Percentiles rank a stretch among this genome's conserved stretches.
phyloP scores from a whole-genome alignment of 1,139 yeast species.

The Kurtzmaniella natalensis region DNA sequence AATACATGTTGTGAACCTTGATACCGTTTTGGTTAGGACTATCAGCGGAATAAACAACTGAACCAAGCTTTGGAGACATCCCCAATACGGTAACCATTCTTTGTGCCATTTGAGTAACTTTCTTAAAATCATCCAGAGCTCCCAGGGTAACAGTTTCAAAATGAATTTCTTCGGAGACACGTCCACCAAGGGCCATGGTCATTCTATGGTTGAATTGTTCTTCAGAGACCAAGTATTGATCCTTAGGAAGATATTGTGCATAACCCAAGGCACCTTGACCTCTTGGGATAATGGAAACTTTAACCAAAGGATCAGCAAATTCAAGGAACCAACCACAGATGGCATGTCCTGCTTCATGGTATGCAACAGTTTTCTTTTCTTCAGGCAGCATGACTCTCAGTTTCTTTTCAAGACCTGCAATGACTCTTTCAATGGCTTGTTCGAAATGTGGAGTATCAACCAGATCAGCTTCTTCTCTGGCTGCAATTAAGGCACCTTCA shows the following conservation, averaged over 20 bases:
- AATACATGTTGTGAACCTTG: slow-evolving; percentile 64
- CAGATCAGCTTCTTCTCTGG: slow-evolving; percentile 54
- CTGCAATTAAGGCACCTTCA: slow-evolving; percentile 81
- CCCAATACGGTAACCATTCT: slow-evolving; percentile 75
- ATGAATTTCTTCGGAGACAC: slow-evolving; percentile 75
- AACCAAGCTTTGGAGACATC: slow-evolving; percentile 69
- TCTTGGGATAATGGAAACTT: slow-evolving; percentile 78
- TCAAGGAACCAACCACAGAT: slow-evolving; percentile 74
- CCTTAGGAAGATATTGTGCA: slow-evolving; percentile 80
- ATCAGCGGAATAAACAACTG: slow-evolving; percentile 46
- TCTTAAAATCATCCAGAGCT: slow-evolving; percentile 77
- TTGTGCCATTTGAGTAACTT: slow-evolving; percentile 73
- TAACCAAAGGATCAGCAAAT: slow-evolving; percentile 71
- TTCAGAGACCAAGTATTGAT: slow-evolving; percentile 60
- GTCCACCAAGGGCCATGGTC: slow-evolving; percentile 79
- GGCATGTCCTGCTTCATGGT: slow-evolving; percentile 84
- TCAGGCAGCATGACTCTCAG: slow-evolving; percentile 63
- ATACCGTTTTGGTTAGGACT: slow-evolving; percentile 43
- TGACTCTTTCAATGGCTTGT: slow-evolving; percentile 76
- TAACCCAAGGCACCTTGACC: slow-evolving; percentile 84
- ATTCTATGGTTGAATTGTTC: slow-evolving; percentile 68
- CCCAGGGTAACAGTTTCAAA: slow-evolving; percentile 78
- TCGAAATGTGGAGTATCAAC: slow-evolving; percentile 66
- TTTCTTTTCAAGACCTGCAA: slow-evolving; percentile 77
- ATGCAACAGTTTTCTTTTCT: slow-evolving; percentile 73